Evolutionary conservation across 176 grass and related monocot species (phyloP).

Genomic region (Bromus sterilis): DNA sequence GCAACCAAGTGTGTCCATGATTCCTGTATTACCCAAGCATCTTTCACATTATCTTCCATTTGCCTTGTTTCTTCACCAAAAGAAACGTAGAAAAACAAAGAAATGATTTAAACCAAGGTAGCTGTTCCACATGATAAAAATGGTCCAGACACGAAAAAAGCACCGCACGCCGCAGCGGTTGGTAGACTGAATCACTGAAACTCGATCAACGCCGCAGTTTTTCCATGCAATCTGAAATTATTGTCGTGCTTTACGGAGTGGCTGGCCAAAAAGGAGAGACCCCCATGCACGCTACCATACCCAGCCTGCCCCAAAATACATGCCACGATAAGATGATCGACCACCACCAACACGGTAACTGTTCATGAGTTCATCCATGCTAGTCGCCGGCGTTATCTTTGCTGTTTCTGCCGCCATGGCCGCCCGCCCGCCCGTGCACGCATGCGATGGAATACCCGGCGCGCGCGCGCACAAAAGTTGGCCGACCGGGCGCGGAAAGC

Average conservation of each 20-base stretch:
- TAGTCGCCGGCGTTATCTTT: background rate
- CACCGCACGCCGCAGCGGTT: constrained; percentile 35
- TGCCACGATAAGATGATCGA: no score
- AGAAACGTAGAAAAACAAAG: background rate
- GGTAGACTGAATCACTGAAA: constrained; percentile 21
- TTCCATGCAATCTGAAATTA: background rate
- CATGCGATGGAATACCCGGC: no score
- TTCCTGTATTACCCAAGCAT: background rate
- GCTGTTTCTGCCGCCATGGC: background rate
- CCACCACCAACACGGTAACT: background rate
- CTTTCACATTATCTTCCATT: background rate
- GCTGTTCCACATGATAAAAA: background rate
- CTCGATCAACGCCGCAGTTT: background rate
- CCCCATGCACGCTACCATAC: background rate
- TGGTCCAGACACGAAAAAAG: constrained; percentile 8
- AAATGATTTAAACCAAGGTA: background rate
- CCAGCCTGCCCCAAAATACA: background rate
- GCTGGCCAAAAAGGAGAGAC: constrained; percentile 1
- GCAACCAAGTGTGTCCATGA: no score
- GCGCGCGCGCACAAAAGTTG: background rate
- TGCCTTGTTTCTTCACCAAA: background rate
- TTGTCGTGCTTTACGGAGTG: constrained; percentile 41
- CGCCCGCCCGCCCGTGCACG: no score
- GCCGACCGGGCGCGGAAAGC: constrained; percentile 6
- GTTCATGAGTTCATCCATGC: background rate